Evolutionary conservation across 345 rosid species (phyloP), one percentile per base, ranked within the genome.

Genomic region (Hibiscus tridactylites): DNA sequence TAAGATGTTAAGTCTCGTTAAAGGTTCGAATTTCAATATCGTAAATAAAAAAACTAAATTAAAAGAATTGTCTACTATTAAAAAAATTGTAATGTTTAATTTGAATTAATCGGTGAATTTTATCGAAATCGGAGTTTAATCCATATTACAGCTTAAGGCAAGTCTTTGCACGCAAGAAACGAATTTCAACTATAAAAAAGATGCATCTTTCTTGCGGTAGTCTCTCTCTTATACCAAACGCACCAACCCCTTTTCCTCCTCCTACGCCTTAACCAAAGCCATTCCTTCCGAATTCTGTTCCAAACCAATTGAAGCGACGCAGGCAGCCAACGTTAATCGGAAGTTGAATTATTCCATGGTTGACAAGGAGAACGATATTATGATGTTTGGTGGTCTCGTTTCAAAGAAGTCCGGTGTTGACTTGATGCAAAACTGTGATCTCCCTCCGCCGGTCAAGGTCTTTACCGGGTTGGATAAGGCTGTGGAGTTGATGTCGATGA

Each of bases 391-490:
- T 3, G 68, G 64, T 61, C 66, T 74, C 63, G 28, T 77, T 66
- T 75, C 61, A 29, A 73, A 57, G 1, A 79, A 73, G 68, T 47
- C 68, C 1, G 68, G 79, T 6, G 3, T 26, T 6, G 84, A 77
- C 6, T 44, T 81, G 35, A 59, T 85, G 80, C 88, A 79, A 71
- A 88, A 86, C 61, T 84, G 92, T 33, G 92, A 86, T 77, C 83
- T 86, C 13, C 88, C 92, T 65, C 84, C 90, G 0, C 92, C 90
- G 2, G 2, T 67, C 54, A 86, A 84, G 84, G 79, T 86, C 4
- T 84, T 81, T 61, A 52, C 77, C 0, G 81, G 85, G 61, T 53
- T 73, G 3, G 81, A 81, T n/a, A 77, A 74, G 37, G 74, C 73
- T 6, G 70, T 66, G 10, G 70, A 6, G 44, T n/a, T 50, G 61